A percentile compares a stretch with the other conserved stretches of the same genome.
These are phyloP conservation scores for Saturnispora diversa DNA, from an alignment of 805 yeast genomes.

Conservation along the genomic window DNA sequence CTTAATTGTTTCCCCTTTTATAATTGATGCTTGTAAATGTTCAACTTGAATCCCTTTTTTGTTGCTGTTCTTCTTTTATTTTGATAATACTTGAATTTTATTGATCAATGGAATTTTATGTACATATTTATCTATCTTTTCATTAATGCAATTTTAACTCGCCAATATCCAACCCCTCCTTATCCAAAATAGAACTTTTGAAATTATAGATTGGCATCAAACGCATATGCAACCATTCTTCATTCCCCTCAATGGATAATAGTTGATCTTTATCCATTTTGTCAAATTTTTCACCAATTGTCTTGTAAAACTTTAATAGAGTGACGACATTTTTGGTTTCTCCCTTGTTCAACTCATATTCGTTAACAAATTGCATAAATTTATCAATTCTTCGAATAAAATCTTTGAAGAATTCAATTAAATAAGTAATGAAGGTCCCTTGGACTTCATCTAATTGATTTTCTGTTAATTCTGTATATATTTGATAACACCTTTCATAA, in stretches of 20 bases:
- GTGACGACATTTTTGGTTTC: slow-evolving; percentile 15
- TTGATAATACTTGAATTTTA: no score
- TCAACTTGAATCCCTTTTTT: no score
- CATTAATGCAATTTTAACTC: slow-evolving; percentile 5
- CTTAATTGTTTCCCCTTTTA: no score
- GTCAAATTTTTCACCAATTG: slow-evolving; percentile 12
- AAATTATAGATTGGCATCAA: slow-evolving; percentile 23
- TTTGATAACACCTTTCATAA: slow-evolving; percentile 12
- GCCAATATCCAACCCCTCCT: slow-evolving; percentile 8
- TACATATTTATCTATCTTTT: background rate
- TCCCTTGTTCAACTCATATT: slow-evolving; percentile 17
- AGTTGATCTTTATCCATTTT: slow-evolving; percentile 1
- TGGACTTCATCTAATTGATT: slow-evolving; percentile 16
- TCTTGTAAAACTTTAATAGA: slow-evolving; percentile 18
- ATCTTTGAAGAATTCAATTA: slow-evolving; percentile 13
- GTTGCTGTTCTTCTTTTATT: no score
- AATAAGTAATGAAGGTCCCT: slow-evolving; percentile 11
- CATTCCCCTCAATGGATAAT: slow-evolving; percentile 9
- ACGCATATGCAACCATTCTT: slow-evolving; percentile 19
- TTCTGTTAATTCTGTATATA: slow-evolving; percentile 13
- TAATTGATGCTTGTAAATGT: no score
- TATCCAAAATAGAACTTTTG: slow-evolving; percentile 6
- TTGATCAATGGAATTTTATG: background rate
- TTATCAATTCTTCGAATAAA: slow-evolving; percentile 12
- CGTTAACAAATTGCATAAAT: slow-evolving; percentile 15